Percentiles rank a stretch among this genome's conserved stretches.
These are phyloP conservation scores for Podila minutissima DNA, from an alignment of 192 early-diverging fungal genomes.

Conservation along the genomic window DNA sequence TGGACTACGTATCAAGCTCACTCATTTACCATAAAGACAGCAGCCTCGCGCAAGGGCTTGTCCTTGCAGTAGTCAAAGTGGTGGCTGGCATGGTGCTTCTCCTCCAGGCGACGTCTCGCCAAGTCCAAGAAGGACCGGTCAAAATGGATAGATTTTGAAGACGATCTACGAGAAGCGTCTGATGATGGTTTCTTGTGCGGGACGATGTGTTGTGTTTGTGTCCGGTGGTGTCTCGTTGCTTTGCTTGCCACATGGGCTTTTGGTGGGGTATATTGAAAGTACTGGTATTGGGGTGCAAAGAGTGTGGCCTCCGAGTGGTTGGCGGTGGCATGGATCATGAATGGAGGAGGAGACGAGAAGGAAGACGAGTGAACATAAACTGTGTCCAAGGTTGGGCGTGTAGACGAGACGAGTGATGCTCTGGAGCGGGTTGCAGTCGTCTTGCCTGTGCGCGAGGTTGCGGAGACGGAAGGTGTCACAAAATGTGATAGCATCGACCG, in stretches of 20 bases:
- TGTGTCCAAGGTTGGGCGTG: neutral
- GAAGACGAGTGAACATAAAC: neutral
- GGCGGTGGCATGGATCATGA: conserved; percentile 5
- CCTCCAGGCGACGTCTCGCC: conserved; percentile 25
- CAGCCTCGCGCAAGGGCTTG: conserved; percentile 41
- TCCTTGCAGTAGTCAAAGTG: conserved; percentile 48
- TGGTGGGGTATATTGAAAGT: conserved; percentile 10
- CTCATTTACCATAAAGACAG: conserved; percentile 37
- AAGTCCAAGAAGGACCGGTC: conserved; percentile 28
- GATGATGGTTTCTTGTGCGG: neutral
- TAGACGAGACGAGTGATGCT: conserved; percentile 10
- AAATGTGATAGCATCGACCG: conserved; percentile 47
- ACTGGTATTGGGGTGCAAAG: conserved; percentile 39
- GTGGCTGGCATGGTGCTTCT: conserved; percentile 13
- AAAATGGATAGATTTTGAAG: conserved; percentile 10
- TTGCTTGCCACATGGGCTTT: neutral
- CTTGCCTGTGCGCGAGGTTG: conserved; percentile 1
- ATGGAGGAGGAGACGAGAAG: conserved; percentile 9
- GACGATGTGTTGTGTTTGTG: neutral
- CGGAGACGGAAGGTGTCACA: conserved; percentile 13
- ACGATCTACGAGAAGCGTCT: neutral
- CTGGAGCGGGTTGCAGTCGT: conserved; percentile 5
- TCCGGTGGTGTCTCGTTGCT: too few relatives aligned
- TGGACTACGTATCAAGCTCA: neutral
- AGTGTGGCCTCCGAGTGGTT: conserved; percentile 21